Base-by-base conservation (phyloP, 1,139 yeast species). In the Pichia sp. region DNA sequence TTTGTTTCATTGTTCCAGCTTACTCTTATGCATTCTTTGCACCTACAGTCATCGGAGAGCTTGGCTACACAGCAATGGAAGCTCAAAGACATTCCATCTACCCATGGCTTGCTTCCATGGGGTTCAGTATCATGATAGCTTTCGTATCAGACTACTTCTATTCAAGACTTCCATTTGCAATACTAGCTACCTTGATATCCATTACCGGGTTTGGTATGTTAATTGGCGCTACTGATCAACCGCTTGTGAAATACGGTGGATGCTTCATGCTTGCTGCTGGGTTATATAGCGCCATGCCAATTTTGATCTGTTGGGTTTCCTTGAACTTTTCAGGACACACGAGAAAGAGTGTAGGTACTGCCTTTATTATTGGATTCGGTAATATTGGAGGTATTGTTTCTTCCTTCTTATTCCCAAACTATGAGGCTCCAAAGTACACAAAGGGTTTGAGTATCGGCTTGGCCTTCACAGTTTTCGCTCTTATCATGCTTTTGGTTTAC, bases 381-480 rank as follows among this genome's bases (percentile, higher is more conserved):
- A 87, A 87, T 70, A 84, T 85, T 65, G 95, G 95, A 59, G 95
- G 95, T 65, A 87, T 87, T 65, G 78, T 87, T 59, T 75, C 93
- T 7, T 80, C 90, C 1, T 85, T 77, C 65, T 72, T 84, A 32
- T 85, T 81, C 73, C 74, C 83, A 53, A 65, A 77, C 45, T 68
- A 69, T 49, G 88, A 83, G 61, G 79, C 87, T 32, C 90, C 90
- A 29, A 71, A 68, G 31, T 85, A 80, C 68, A 74, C 64, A 45
- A 81, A 77, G 23, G 92, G 90, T 52, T 74, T 85, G 54, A 66
- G 72, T 46, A 72, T 76, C 32, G 72, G 83, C 55, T 71, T 87
- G 52, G 77, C 80, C 46, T 69, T 82, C 47, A 82, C 84, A 30
- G 72, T 75, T 5, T 72, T 87, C 57, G 74, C 89, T 2, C 74